These are phyloP conservation scores for Sclerotinia subarctica DNA, from an alignment of 2,329 filamentous ascomycete genomes.

Conservation along the genomic window DNA sequence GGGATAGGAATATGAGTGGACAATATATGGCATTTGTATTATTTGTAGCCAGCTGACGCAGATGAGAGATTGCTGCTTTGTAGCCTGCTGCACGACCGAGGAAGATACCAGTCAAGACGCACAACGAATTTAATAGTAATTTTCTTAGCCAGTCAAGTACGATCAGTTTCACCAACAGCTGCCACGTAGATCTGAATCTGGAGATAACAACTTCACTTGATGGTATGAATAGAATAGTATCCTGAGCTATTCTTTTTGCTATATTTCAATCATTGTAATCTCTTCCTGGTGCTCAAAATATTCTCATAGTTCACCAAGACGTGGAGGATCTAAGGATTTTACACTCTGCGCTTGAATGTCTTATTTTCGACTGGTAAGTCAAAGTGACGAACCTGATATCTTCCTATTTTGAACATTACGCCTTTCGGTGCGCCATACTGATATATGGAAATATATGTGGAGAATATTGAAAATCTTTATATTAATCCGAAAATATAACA, in stretches of 20 bases:
- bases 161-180: not conserved
- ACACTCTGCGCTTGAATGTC: not conserved
- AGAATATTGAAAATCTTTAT: not conserved
- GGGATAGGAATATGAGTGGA: not conserved
- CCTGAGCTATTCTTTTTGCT: not conserved
- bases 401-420: not conserved
- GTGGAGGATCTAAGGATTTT: not conserved
- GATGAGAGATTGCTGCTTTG: not conserved
- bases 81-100: not conserved
- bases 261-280: not conserved
- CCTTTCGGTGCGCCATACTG: not conserved
- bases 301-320: not conserved
- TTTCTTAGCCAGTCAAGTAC: not conserved
- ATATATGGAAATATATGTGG: not conserved
- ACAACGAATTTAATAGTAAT: not conserved
- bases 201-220: not conserved
- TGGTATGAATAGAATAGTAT: not conserved
- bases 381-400: not conserved
- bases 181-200: not conserved
- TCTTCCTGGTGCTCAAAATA: not conserved
- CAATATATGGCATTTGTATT: not conserved
- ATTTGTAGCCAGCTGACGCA: not conserved
- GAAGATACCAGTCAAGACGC: slow-evolving; percentile 8
- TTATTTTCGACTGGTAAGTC: not conserved
- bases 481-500: not conserved